phyloP scores from a whole-genome alignment of 2,329 filamentous ascomycete species.

The Beauveria sp. region DNA sequence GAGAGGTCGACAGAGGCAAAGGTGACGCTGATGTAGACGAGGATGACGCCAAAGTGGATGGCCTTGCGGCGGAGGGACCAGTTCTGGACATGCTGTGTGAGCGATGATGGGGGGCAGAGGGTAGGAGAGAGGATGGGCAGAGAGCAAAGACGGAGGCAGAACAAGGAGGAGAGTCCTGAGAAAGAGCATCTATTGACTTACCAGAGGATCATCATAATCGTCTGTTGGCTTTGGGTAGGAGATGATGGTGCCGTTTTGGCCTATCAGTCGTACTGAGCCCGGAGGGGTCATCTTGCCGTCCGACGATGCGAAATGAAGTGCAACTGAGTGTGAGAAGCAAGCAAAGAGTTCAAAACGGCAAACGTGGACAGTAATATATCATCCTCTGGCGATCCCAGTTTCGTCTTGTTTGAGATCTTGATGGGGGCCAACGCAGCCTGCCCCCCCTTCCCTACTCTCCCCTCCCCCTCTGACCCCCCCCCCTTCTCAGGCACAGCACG shows the following conservation, averaged over 20 bases:
- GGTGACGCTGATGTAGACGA: not conserved
- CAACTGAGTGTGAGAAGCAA: not conserved
- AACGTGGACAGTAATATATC: not conserved
- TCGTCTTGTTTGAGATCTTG: not conserved
- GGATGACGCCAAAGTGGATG: slow-evolving; percentile 1
- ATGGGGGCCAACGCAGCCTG: not conserved
- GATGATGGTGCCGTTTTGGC: not conserved
- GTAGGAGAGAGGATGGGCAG: too few relatives aligned
- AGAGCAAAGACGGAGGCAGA: not conserved
- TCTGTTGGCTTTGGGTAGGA: slow-evolving; percentile 6
- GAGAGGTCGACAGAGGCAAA: not conserved
- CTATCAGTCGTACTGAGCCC: not conserved
- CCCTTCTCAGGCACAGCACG: too few relatives aligned
- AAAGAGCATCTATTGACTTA: not conserved
- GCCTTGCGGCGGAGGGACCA: not conserved
- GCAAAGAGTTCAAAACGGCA: not conserved
- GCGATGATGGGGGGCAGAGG: too few relatives aligned
- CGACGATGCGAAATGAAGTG: too few relatives aligned
- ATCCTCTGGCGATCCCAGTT: not conserved
- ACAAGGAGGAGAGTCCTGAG: too few relatives aligned
- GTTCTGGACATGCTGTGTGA: not conserved
- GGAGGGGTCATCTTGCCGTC: not conserved
- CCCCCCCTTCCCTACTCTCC: not conserved
- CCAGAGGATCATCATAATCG: slow-evolving; percentile 5
- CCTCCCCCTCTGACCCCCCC: not conserved